These are phyloP conservation scores for Trichocomaceae sp. DNA, from an alignment of 2,329 filamentous ascomycete genomes.

Conservation along the genomic window DNA sequence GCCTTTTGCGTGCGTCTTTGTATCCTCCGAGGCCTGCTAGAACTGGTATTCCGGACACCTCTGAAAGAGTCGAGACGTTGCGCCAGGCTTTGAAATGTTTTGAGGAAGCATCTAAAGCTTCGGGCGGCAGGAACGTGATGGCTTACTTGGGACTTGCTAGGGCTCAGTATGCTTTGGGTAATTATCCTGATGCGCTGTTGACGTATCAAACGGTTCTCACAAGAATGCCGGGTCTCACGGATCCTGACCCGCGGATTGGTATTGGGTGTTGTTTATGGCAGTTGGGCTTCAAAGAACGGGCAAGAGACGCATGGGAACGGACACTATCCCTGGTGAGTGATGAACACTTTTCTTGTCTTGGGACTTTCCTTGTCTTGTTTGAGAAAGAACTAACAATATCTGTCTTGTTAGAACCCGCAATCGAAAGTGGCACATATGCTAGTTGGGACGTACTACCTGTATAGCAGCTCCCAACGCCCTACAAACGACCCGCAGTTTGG, in stretches of 20 bases:
- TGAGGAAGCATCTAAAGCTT: constrained; percentile 83
- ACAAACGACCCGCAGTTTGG: constrained; percentile 81
- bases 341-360: neutral
- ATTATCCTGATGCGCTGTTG: constrained; percentile 74
- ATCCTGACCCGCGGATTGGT: constrained; percentile 91
- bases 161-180: constrained; percentile 76
- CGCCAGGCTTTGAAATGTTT: constrained; percentile 87
- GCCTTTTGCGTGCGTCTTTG: constrained; percentile 78
- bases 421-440: constrained; percentile 89
- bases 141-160: constrained; percentile 85
- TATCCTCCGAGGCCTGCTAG: constrained; percentile 64
- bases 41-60: constrained; percentile 56
- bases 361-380: too few relatives aligned
- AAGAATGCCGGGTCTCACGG: constrained; percentile 78
- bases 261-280: constrained; percentile 98
- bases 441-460: constrained; percentile 82
- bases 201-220: constrained; percentile 80
- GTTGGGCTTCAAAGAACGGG: constrained; percentile 87
- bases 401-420: constrained; percentile 51
- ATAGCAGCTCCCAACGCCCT: constrained; percentile 73
- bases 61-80: constrained; percentile 69
- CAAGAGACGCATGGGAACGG: constrained; percentile 83
- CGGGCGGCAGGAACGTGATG: constrained; percentile 81
- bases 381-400: neutral
- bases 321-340: constrained; percentile 64